A percentile compares a stretch with the other conserved stretches of the same genome.
Conservation (phyloP, 805 yeast species). For the Pichia phayaonensis region DNA sequence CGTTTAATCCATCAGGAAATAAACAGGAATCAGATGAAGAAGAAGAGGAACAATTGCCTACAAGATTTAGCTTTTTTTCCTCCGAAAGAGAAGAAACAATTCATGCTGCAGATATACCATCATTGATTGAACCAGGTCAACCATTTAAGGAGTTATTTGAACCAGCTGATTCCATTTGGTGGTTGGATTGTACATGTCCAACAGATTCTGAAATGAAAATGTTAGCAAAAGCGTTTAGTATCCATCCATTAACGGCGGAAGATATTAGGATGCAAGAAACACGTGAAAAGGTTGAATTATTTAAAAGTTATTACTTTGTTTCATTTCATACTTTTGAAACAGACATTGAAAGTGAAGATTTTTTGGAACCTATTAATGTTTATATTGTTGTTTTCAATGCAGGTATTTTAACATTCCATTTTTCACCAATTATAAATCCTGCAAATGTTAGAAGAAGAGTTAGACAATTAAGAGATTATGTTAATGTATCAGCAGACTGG, state of each 20-base stretch:
- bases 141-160: slow-evolving; percentile 63
- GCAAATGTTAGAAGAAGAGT: slow-evolving; percentile 79
- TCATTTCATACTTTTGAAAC: slow-evolving; percentile 95
- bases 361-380: slow-evolving; percentile 71
- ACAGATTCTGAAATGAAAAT: slow-evolving; percentile 93
- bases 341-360: slow-evolving; percentile 74
- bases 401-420: slow-evolving; percentile 64
- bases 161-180: slow-evolving; percentile 78
- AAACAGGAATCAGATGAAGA: slow-evolving; percentile 10
- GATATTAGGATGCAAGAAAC: slow-evolving; percentile 95
- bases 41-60: slow-evolving; percentile 36
- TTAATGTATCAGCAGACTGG: slow-evolving; percentile 76
- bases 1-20: slow-evolving; percentile 11
- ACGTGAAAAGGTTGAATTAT: slow-evolving; percentile 93
- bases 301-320: slow-evolving; percentile 84
- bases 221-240: slow-evolving; percentile 87
- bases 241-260: slow-evolving; percentile 96
- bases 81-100: slow-evolving; percentile 79
- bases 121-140: slow-evolving; percentile 59
- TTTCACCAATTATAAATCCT: slow-evolving; percentile 58
- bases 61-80: slow-evolving; percentile 76
- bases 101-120: slow-evolving; percentile 82
- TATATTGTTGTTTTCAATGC: slow-evolving; percentile 65
- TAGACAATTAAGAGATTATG: slow-evolving; percentile 69
- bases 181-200: slow-evolving; percentile 92